Base-by-base conservation (phyloP, 2,329 filamentous ascomycete species). In the Teratosphaeria destructans region DNA sequence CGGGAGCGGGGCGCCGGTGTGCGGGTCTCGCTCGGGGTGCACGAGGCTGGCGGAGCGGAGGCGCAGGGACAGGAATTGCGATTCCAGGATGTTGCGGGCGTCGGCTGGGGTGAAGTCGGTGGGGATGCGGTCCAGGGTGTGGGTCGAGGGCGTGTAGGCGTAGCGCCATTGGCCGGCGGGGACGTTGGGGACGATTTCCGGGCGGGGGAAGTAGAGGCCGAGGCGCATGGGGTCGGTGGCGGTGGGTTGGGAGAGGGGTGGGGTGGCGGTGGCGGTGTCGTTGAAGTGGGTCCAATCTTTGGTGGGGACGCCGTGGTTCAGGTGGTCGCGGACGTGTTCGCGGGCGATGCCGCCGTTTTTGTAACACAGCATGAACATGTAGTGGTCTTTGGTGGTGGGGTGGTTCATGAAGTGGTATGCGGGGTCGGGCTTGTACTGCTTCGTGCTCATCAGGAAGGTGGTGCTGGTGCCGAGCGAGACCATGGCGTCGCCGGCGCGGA, bases 331-430 rank as follows among this genome's bases (percentile, higher is more conserved):
- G 63, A 97, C 84, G 68, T 89, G 86, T 73, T 99, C 94, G 53
- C 94, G 88, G 1, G 94, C 93, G 1, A 97, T 84, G 2, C 91
- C 91, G 66, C 94, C 94, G 76, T 99, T 99, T 77, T 97, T 97
- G 80, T 97, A 99, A 81, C 94, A 99, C 39, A 99, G 85, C 94
- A 99, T 99, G 76, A 99, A 97, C 94, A 99, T 97, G 82, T 95
- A 96, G 61, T 96, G 83, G 1, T 89, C 90, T 0, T 86, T 78
- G 0, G 90, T 95, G 53, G 91, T 94, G 1, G 94, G 94, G 75
- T 97, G 92, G 78, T 96, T 96, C 83, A 97, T 95, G 80, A 97
- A 96, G 78, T 99, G 94, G 71, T 96, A 96, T 6, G 88, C 84
- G 3, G 90, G 89, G 70, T 96, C 87, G 2, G 94, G 90, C 72